phyloP scores from a whole-genome alignment of 306 rosid species.

The Dryas alaskensis region DNA sequence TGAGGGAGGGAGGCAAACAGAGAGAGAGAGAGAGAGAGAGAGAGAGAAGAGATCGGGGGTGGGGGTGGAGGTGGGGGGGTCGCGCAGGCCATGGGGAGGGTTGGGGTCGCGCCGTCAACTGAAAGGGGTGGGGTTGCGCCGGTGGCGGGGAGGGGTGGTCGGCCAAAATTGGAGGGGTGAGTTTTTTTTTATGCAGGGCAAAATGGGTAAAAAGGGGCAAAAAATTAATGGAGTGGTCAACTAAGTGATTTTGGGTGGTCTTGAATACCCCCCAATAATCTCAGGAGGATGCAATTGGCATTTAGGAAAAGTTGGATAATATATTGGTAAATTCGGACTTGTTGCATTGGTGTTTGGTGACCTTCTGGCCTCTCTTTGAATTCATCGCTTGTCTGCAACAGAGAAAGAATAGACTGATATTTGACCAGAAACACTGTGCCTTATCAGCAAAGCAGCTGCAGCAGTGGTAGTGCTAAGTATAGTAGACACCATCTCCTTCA shows the following conservation, averaged over 20 bases:
- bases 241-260: background rate
- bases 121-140: too few species aligned
- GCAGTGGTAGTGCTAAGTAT: background rate
- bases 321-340: background rate
- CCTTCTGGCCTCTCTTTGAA: conserved; percentile 9
- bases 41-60: too few species aligned
- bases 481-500: conserved; percentile 11
- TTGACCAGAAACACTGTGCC: background rate
- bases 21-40: too few species aligned
- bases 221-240: too few species aligned
- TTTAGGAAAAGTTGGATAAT: background rate
- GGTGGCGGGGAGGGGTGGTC: too few species aligned
- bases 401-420: background rate
- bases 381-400: conserved; percentile 13
- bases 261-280: background rate
- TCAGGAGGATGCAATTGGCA: conserved; percentile 9
- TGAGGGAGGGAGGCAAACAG: too few species aligned
- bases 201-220: too few species aligned
- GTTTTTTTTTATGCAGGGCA: too few species aligned
- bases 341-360: background rate
- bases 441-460: background rate
- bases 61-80: too few species aligned
- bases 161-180: too few species aligned
- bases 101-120: too few species aligned
- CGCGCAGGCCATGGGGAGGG: too few species aligned